These are phyloP conservation scores for Geotrichum reessii DNA, from an alignment of 1,139 yeast genomes.

Conservation along the genomic window DNA sequence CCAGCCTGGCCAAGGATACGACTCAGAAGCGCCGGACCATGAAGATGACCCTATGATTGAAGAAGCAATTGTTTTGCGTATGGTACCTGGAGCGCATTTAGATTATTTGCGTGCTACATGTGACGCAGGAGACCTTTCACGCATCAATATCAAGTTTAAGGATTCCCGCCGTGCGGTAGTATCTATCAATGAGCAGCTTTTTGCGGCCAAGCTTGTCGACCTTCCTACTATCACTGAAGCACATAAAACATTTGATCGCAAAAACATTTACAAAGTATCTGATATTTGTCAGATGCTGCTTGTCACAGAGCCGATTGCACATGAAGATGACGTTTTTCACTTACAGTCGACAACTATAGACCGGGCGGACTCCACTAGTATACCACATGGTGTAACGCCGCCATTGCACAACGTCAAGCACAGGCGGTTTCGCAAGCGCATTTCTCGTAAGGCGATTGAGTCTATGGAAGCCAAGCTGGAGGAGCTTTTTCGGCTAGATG, in stretches of 20 bases:
- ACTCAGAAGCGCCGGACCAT: conserved; percentile 91
- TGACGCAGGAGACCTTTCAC: conserved; percentile 73
- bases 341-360: conserved; percentile 37
- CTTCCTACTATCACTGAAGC: conserved; percentile 85
- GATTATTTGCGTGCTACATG: conserved; percentile 76
- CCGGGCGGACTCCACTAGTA: conserved; percentile 45
- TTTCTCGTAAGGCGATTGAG: conserved; percentile 48
- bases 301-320: conserved; percentile 58
- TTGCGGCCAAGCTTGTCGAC: conserved; percentile 82
- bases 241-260: conserved; percentile 83
- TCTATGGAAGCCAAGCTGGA: conserved; percentile 73
- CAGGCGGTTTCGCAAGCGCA: conserved; percentile 49
- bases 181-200: conserved; percentile 49
- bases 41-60: conserved; percentile 93
- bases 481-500: conserved; percentile 68
- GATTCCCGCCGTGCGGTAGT: conserved; percentile 74
- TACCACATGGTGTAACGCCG: conserved; percentile 75
- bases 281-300: conserved; percentile 83
- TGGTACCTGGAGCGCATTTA: conserved; percentile 70
- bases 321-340: conserved; percentile 49
- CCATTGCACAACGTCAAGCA: conserved; percentile 59
- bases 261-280: conserved; percentile 78
- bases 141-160: conserved; percentile 72
- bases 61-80: conserved; percentile 74
- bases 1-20: conserved; percentile 92